Base-by-base conservation (phyloP, 495 filamentous ascomycete species). In the Xylaria venustula region DNA sequence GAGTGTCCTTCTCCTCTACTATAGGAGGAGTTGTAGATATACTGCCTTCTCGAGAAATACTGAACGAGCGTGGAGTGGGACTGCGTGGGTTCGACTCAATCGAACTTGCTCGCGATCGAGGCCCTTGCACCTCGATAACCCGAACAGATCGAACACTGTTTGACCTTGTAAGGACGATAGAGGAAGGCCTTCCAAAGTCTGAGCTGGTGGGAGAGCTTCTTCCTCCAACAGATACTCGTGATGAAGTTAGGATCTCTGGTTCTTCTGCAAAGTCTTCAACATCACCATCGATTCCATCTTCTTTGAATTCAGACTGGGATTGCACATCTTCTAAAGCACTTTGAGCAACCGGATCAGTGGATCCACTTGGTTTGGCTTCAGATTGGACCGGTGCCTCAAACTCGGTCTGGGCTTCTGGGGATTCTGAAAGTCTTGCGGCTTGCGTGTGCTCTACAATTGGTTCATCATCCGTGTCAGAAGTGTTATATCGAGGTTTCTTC, bases 401-500 rank as follows among this genome's bases (percentile, higher is more conserved):
- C 17, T 51, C 46, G 32, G 19, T 44, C 37, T 60, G 9, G 12
- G 14, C 26, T 60, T 45, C 37, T 12, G 47, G 32, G 6, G 46
- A 19, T 14, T 37, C 23, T 20, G 23, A 11, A 52, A 19, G 11
- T 7, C 44, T 9, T 45, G 26, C 23, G 1, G 48, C 7, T 14
- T 32, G 22, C 11, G n/a, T 12, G 36, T 8, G 25, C 26, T 50
- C 36, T 7, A 2, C 34, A 22, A 9, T 1, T 7, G 37, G 7
- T 61, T 56, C 30, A 65, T 64, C 50, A 1, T 25, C 17, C 7
- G 28, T 26, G 30, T 40, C 23, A 15, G n/a, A 41, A 30, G 7
- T 28, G n/a, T 84, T 63, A 26, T 85, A 87, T 49, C 76, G 77
- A 7, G 85, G 81, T 14, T 86, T 83, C 61, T 75, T 79, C 66